Conservation (phyloP, 2,329 filamentous ascomycete genomes). For the Botrytis squamosa region DNA sequence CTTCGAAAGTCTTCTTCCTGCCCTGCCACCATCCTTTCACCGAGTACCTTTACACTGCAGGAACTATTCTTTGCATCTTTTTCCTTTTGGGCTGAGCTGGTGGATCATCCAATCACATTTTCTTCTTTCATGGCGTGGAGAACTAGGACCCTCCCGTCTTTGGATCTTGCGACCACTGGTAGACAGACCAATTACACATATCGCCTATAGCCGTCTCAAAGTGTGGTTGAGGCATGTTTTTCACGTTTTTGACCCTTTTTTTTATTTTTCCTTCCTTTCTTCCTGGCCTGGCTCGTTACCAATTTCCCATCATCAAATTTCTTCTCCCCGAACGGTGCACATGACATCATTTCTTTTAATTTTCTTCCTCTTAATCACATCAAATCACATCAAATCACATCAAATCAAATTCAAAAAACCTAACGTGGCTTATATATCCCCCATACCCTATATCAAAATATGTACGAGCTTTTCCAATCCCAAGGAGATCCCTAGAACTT, state of each 20-base stretch:
- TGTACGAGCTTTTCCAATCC: background rate
- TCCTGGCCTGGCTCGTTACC: background rate
- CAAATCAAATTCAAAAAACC: background rate
- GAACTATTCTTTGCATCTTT: background rate
- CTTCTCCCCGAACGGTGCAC: background rate
- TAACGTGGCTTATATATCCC: constrained; percentile 3
- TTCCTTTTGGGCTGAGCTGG: background rate
- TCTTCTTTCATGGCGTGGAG: background rate
- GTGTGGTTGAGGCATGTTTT: background rate
- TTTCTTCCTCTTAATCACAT: background rate
- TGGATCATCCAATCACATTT: background rate
- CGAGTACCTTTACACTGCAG: constrained; percentile 8
- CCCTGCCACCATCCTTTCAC: background rate
- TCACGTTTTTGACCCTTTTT: background rate
- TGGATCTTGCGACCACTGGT: background rate
- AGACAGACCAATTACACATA: background rate
- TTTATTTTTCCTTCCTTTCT: background rate
- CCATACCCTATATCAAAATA: background rate
- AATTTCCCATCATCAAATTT: background rate
- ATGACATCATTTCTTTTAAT: constrained; percentile 1
- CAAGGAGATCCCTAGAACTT: background rate
- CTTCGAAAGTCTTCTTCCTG: background rate
- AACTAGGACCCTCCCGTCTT: background rate
- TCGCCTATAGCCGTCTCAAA: background rate
- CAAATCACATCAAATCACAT: background rate